These are phyloP conservation scores for Tilletiaria anomala DNA, from an alignment of 1,284 basidiomycete species.

Conservation along the genomic window DNA sequence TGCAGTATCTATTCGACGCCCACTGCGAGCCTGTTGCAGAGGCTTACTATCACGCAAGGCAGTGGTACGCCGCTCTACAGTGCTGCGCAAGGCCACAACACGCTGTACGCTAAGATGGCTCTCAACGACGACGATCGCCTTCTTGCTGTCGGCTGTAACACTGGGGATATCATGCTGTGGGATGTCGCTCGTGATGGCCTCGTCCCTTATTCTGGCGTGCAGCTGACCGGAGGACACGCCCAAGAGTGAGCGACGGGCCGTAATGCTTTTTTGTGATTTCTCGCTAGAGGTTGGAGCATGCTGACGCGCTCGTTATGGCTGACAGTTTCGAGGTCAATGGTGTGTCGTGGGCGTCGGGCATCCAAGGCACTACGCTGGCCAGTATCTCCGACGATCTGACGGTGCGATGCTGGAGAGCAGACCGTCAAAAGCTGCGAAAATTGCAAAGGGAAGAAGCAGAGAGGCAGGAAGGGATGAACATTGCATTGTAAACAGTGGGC, in stretches of 20 bases:
- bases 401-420: conserved; percentile 40
- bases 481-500: no score
- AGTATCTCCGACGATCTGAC: conserved; percentile 27
- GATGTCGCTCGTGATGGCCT: conserved; percentile 7
- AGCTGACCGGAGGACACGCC: background rate
- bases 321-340: conserved; percentile 30
- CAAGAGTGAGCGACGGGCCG: background rate
- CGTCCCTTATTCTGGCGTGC: background rate
- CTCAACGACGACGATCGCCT: conserved; percentile 23
- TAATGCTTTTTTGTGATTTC: no score
- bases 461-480: no score
- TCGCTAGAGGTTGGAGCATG: no score
- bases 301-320: conserved; percentile 5
- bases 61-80: conserved; percentile 22
- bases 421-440: no score
- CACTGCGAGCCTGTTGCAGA: no score
- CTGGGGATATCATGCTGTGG: conserved; percentile 31
- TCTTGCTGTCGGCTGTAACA: conserved; percentile 32
- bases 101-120: conserved; percentile 31
- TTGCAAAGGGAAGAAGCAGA: no score
- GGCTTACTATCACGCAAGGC: no score
- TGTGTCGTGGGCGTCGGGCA: conserved; percentile 25
- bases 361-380: conserved; percentile 23
- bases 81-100: conserved; percentile 25
- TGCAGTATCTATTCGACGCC: no score